A percentile compares a stretch with the other conserved stretches of the same genome.
phyloP scores from a whole-genome alignment of 1,284 basidiomycete species.

The Pseudozyma hubeiensis region DNA sequence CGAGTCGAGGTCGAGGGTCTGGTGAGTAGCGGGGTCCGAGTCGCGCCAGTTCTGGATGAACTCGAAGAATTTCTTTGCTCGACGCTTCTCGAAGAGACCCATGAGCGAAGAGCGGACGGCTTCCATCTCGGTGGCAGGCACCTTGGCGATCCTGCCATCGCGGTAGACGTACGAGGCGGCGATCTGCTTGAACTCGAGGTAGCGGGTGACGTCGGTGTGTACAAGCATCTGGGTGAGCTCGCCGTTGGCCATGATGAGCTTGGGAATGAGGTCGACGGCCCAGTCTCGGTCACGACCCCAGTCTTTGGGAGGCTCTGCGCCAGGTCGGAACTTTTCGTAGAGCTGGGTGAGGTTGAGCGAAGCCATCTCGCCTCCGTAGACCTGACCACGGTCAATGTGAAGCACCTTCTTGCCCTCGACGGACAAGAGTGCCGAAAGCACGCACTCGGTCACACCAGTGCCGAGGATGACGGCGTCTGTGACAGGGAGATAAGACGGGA shows the following conservation, averaged over 20 bases:
- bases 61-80: slow-evolving; percentile 98
- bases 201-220: slow-evolving; percentile 97
- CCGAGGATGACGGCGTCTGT: slow-evolving; percentile 72
- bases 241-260: slow-evolving; percentile 91
- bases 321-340: slow-evolving; percentile 89
- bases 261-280: slow-evolving; percentile 68
- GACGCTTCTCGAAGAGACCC: slow-evolving; percentile 97
- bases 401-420: slow-evolving; percentile 99
- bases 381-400: slow-evolving; percentile 98
- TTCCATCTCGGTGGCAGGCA: slow-evolving; percentile 97
- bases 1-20: slow-evolving; percentile 72
- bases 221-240: slow-evolving; percentile 98
- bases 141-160: slow-evolving; percentile 96
- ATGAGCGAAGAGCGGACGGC: slow-evolving; percentile 93
- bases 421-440: slow-evolving; percentile 85
- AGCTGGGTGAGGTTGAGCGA: slow-evolving; percentile 97
- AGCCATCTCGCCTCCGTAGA: slow-evolving; percentile 98
- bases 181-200: slow-evolving; percentile 99
- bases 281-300: slow-evolving; percentile 68
- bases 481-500: slow-evolving; percentile 2
- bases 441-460: slow-evolving; percentile 97
- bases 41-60: slow-evolving; percentile 96
- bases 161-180: slow-evolving; percentile 97
- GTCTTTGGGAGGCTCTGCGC: slow-evolving; percentile 72
- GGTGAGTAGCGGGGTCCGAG: slow-evolving; percentile 91